phyloP scores from a whole-genome alignment of 352 stramenopile species.

The Phytophthora colocasiae region DNA sequence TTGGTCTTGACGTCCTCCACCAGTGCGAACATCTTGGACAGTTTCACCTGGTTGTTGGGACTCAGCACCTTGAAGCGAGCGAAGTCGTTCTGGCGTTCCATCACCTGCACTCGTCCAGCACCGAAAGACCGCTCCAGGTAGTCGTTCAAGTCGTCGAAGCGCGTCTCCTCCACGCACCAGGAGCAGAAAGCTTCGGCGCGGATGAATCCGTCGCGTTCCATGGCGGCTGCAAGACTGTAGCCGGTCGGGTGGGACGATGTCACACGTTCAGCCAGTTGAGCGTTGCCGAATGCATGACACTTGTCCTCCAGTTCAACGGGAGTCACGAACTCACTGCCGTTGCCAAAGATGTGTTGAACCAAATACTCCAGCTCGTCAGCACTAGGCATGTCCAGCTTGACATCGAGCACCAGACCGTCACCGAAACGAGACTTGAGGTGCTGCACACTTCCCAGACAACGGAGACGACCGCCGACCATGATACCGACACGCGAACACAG shows the following conservation, averaged over 20 bases:
- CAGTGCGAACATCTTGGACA: slow-evolving; percentile 57
- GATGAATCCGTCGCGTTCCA: slow-evolving; percentile 52
- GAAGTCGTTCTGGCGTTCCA: slow-evolving; percentile 68
- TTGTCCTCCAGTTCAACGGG: slow-evolving; percentile 29
- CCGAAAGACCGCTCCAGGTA: slow-evolving; percentile 44
- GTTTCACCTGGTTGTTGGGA: background rate
- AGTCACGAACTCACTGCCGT: slow-evolving; percentile 35
- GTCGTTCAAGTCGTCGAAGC: slow-evolving; percentile 39
- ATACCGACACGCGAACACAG: slow-evolving; percentile 90
- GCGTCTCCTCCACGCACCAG: slow-evolving; percentile 67
- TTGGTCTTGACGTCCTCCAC: slow-evolving; percentile 59
- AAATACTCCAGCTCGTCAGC: slow-evolving; percentile 37
- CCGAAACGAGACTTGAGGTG: slow-evolving; percentile 97
- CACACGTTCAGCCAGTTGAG: slow-evolving; percentile 41
- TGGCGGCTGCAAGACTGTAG: slow-evolving; percentile 54
- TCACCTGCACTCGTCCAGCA: slow-evolving; percentile 15
- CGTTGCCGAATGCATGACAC: slow-evolving; percentile 52
- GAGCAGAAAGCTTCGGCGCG: slow-evolving; percentile 49
- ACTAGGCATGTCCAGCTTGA: slow-evolving; percentile 42
- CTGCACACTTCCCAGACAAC: slow-evolving; percentile 79
- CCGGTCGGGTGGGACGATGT: slow-evolving; percentile 54
- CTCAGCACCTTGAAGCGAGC: slow-evolving; percentile 65
- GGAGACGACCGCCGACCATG: slow-evolving; percentile 77
- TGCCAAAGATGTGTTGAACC: slow-evolving; percentile 21
- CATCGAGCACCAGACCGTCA: slow-evolving; percentile 90